Percentiles rank a stretch among this genome's conserved stretches.
Conservation (phyloP, 2,329 filamentous ascomycete genomes). For the Pyrenophora teres region DNA sequence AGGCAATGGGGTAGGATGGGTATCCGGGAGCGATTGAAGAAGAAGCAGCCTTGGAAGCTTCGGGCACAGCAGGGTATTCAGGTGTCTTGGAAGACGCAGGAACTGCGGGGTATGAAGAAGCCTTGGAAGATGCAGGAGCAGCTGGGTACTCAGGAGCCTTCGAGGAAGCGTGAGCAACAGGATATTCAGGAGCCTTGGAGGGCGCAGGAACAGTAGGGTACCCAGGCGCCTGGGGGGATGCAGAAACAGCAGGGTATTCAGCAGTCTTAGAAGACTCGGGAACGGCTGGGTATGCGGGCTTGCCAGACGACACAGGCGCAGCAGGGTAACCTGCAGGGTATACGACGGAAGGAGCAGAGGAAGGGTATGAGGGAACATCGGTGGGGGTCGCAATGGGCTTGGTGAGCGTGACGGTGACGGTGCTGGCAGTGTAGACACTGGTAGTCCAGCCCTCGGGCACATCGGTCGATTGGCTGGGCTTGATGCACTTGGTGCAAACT, state of each 20-base stretch:
- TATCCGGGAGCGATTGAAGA: background rate
- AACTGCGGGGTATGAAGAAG: background rate
- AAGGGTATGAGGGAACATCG: constrained; percentile 22
- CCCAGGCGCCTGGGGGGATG: constrained; percentile 4
- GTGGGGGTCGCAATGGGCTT: constrained; percentile 33
- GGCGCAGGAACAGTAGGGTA: constrained; percentile 2
- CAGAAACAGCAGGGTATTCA: background rate
- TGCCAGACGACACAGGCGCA: constrained; percentile 14
- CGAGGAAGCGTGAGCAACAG: background rate
- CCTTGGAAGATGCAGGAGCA: background rate
- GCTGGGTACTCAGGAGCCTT: constrained; percentile 4
- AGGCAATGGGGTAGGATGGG: constrained; percentile 2
- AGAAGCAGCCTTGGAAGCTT: constrained; percentile 2
- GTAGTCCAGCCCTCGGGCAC: constrained; percentile 42
- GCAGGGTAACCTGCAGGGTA: constrained; percentile 15
- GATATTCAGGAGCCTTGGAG: constrained; percentile 5
- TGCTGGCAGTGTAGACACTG: constrained; percentile 36
- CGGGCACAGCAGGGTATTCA: constrained; percentile 5
- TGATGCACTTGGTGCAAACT: constrained; percentile 28
- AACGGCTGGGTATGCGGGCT: constrained; percentile 4
- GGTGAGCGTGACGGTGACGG: constrained; percentile 40
- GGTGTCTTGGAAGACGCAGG: constrained; percentile 1
- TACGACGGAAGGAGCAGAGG: constrained; percentile 7
- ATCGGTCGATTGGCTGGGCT: constrained; percentile 23
- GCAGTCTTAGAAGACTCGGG: constrained; percentile 9